A percentile compares a stretch with the other conserved stretches of the same genome.
phyloP scores from a whole-genome alignment of 257 asterid species.

The Coffea canephora region DNA sequence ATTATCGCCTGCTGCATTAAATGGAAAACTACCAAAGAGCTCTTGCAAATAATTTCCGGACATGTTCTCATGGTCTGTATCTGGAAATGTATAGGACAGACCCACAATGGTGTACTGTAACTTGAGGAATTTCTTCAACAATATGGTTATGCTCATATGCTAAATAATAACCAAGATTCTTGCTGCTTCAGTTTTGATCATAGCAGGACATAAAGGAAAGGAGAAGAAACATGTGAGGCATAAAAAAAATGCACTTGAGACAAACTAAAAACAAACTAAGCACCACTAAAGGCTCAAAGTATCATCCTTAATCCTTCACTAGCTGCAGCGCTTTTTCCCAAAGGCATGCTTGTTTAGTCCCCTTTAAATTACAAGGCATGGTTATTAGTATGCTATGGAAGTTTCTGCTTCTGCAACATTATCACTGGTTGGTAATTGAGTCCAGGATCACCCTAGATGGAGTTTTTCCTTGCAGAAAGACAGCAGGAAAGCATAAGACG shows the following conservation, averaged over 20 bases:
- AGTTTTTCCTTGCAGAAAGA: background rate
- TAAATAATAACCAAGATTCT: too few species aligned
- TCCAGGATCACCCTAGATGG: background rate
- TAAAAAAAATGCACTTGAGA: background rate
- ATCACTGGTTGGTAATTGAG: background rate
- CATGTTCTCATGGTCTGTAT: constrained; percentile 56
- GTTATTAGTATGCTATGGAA: background rate
- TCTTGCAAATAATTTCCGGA: constrained; percentile 76
- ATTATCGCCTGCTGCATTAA: constrained; percentile 36
- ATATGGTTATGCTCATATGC: background rate
- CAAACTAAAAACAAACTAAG: background rate
- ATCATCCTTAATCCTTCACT: background rate
- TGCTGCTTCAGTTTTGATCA: background rate
- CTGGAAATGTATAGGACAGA: constrained; percentile 48
- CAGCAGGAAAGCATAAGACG: background rate
- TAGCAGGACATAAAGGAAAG: background rate
- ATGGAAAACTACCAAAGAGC: constrained; percentile 77
- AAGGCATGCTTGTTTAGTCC: background rate
- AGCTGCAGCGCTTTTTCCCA: background rate
- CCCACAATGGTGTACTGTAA: background rate
- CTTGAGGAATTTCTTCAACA: background rate
- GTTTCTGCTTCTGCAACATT: background rate
- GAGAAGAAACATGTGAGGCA: background rate
- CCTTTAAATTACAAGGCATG: background rate
- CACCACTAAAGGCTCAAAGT: background rate